Percentiles rank a stretch among this genome's conserved stretches.
Evolutionary conservation across 345 rosid species (phyloP).

Genomic region (Trapa incisa): DNA sequence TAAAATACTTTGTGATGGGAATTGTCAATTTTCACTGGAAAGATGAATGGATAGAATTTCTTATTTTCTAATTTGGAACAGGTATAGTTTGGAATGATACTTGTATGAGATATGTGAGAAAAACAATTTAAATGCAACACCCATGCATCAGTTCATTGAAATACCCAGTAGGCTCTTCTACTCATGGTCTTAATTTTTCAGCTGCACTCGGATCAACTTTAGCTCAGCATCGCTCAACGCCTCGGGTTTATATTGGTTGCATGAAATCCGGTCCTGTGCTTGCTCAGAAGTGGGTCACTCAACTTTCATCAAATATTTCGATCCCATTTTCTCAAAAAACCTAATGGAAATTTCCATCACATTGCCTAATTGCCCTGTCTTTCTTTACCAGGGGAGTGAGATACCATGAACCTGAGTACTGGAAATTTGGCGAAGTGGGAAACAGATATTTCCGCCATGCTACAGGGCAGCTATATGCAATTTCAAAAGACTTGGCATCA

Average conservation of each 20-base stretch:
- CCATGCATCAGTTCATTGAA: neutral
- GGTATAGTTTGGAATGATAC: neutral
- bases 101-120: neutral
- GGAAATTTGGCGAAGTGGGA: slow-evolving; percentile 98
- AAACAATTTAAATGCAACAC: neutral
- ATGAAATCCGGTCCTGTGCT: slow-evolving; percentile 99
- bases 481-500: slow-evolving; percentile 77
- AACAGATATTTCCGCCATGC: slow-evolving; percentile 96
- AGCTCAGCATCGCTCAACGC: slow-evolving; percentile 52
- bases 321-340: neutral
- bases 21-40: too few relatives aligned
- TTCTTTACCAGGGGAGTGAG: slow-evolving; percentile 60
- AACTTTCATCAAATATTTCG: neutral
- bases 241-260: slow-evolving; percentile 84
- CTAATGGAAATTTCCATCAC: too few relatives aligned
- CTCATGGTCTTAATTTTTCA: slow-evolving; percentile 19
- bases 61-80: neutral
- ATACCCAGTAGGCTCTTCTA: neutral
- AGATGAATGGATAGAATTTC: too few relatives aligned
- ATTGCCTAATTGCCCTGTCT: neutral
- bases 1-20: neutral
- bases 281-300: slow-evolving; percentile 69
- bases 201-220: slow-evolving; percentile 90
- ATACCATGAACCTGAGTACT: slow-evolving; percentile 89
- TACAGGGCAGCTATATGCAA: slow-evolving; percentile 90